Evolutionary conservation across 1,284 basidiomycete species (phyloP).

Genomic region (Boletus sp.): DNA sequence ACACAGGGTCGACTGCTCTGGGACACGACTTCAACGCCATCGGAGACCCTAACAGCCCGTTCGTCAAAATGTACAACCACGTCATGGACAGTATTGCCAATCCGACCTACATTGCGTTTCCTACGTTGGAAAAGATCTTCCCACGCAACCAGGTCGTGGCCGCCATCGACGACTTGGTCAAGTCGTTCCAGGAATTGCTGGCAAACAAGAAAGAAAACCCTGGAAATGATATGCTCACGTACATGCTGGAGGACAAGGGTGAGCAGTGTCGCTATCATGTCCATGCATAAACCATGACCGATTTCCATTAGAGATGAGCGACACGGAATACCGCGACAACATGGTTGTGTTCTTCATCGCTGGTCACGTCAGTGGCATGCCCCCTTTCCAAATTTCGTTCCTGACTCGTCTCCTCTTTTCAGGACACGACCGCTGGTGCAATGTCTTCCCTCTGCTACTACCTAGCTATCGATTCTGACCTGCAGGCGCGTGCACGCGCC

Average conservation of each 20-base stretch:
- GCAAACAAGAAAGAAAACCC: not conserved
- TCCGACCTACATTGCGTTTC: not conserved
- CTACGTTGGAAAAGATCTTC: not conserved
- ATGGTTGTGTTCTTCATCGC: not conserved
- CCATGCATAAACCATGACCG: not conserved
- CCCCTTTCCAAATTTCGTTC: not conserved
- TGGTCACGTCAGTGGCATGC: not conserved
- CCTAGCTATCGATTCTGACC: not conserved
- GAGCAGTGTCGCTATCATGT: not conserved
- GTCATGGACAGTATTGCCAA: not conserved
- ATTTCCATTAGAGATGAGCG: not conserved
- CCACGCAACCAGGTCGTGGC: not conserved
- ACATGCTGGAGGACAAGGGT: slow-evolving; percentile 1
- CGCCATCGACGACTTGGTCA: not conserved
- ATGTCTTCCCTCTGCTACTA: not conserved
- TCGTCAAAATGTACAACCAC: not conserved
- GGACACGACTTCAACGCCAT: not conserved
- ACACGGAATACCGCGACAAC: not conserved
- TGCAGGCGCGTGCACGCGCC: not conserved
- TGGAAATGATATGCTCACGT: not conserved
- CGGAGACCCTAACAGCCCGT: not conserved
- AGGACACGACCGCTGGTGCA: not conserved
- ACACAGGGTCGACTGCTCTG: not conserved
- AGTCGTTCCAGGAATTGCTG: not conserved
- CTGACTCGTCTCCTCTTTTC: not conserved